Conservation (phyloP, 73 alveolate species). For the Paramecium octaurelia region DNA sequence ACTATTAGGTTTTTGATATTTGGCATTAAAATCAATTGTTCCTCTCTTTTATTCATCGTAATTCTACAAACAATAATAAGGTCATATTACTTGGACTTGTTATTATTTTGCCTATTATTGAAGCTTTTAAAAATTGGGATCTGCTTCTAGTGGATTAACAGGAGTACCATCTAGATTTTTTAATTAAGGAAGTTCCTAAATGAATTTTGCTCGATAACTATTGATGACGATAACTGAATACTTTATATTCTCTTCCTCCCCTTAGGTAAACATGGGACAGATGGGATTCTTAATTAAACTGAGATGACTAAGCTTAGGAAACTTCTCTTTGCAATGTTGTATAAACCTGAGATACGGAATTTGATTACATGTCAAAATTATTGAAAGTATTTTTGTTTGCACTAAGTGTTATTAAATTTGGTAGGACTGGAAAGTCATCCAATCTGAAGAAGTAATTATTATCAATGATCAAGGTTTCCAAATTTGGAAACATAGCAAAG, state of each 20-base stretch:
- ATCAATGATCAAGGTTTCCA: conserved; percentile 17
- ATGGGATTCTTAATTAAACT: conserved; percentile 16
- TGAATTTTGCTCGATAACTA: background rate
- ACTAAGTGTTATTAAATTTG: background rate
- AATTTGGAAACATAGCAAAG: background rate
- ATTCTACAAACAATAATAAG: background rate
- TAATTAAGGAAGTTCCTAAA: background rate
- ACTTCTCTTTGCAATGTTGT: background rate
- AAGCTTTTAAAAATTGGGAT: conserved; percentile 13
- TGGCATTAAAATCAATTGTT: conserved; percentile 1
- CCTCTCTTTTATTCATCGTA: background rate
- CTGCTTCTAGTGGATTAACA: conserved; percentile 21
- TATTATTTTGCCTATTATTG: background rate
- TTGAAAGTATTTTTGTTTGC: conserved; percentile 21
- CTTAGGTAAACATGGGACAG: conserved; percentile 12
- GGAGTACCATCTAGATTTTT: conserved; percentile 9
- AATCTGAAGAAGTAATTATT: conserved; percentile 3
- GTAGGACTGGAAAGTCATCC: background rate
- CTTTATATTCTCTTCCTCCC: background rate
- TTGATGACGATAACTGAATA: background rate
- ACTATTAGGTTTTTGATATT: conserved; percentile 31
- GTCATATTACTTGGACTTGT: background rate
- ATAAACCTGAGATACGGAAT: background rate
- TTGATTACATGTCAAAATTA: conserved; percentile 11
- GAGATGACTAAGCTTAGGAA: background rate